Percentiles rank a stretch among this genome's conserved stretches.
These are phyloP conservation scores for Diplodia scrobiculata DNA, from an alignment of 2,329 filamentous ascomycete species.

Conservation along the genomic window DNA sequence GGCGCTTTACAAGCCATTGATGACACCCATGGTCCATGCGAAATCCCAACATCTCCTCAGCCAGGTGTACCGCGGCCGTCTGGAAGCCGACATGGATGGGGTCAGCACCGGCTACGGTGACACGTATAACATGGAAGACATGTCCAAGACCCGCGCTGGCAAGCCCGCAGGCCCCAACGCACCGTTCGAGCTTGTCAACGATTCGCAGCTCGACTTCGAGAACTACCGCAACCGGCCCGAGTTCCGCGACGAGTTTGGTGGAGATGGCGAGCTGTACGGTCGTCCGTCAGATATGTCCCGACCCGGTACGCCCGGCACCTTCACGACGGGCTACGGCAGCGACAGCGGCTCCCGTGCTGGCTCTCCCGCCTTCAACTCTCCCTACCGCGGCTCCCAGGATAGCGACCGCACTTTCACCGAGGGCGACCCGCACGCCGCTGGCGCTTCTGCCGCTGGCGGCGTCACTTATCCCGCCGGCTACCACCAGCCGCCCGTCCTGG, in stretches of 20 bases:
- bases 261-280: slow-evolving; percentile 62
- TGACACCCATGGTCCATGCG: slow-evolving; percentile 92
- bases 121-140: slow-evolving; percentile 76
- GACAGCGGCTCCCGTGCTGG: slow-evolving; percentile 33
- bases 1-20: slow-evolving; percentile 82
- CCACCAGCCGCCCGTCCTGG: slow-evolving; percentile 44
- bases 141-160: slow-evolving; percentile 64
- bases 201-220: slow-evolving; percentile 82
- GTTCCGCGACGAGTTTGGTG: slow-evolving; percentile 85
- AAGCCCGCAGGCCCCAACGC: slow-evolving; percentile 45
- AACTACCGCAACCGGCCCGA: slow-evolving; percentile 89
- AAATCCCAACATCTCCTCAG: slow-evolving; percentile 84
- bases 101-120: slow-evolving; percentile 76
- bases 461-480: slow-evolving; percentile 52
- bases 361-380: slow-evolving; percentile 9
- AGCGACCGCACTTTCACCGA: slow-evolving; percentile 33
- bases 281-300: slow-evolving; percentile 48
- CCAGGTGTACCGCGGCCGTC: slow-evolving; percentile 80
- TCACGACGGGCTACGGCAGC: slow-evolving; percentile 34
- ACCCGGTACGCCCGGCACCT: slow-evolving; percentile 60
- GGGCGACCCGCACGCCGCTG: neutral
- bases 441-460: slow-evolving; percentile 48
- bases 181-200: slow-evolving; percentile 88
- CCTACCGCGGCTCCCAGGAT: slow-evolving; percentile 34
- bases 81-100: slow-evolving; percentile 62